Evolutionary conservation across 805 yeast species (phyloP).

Genomic region (Candida nanaspora): DNA sequence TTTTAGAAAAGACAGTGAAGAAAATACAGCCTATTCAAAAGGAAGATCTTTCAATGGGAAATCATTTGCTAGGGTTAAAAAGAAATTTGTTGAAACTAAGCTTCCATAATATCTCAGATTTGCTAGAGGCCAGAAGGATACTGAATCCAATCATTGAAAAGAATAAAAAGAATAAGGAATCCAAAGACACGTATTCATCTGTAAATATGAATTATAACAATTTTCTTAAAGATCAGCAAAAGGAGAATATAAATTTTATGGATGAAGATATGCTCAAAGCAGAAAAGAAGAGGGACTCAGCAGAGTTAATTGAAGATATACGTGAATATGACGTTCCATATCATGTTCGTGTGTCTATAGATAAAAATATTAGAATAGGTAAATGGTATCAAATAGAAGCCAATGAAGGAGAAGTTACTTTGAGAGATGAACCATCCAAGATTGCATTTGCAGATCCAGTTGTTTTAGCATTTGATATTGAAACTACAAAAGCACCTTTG

Average conservation of each 20-base stretch:
- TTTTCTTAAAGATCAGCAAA: constrained; percentile 23
- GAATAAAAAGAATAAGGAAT: constrained; percentile 54
- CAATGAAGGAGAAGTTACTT: constrained; percentile 43
- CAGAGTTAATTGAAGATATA: constrained; percentile 66
- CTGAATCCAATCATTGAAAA: constrained; percentile 64
- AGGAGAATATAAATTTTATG: constrained; percentile 21
- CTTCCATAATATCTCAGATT: constrained; percentile 69
- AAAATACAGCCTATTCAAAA: constrained; percentile 46
- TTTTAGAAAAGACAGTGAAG: constrained; percentile 60
- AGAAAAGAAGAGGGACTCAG: constrained; percentile 27
- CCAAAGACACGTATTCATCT: constrained; percentile 60
- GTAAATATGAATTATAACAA: constrained; percentile 35
- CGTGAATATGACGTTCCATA: constrained; percentile 96
- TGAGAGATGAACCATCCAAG: constrained; percentile 59
- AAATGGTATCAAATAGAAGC: constrained; percentile 88
- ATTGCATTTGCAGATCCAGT: constrained; percentile 97
- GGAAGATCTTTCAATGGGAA: constrained; percentile 77
- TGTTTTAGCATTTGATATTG: constrained; percentile 93
- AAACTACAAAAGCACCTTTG: constrained; percentile 92
- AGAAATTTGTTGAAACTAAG: constrained; percentile 57
- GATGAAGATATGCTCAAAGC: constrained; percentile 11
- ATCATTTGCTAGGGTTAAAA: constrained; percentile 76
- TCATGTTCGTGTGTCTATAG: constrained; percentile 94
- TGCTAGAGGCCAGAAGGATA: constrained; percentile 65
- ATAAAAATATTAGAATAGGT: constrained; percentile 79